A percentile compares a stretch with the other conserved stretches of the same genome.
Evolutionary conservation across 2,329 filamentous ascomycete species (phyloP).

Genomic region (Sordariomycetes sp.): DNA sequence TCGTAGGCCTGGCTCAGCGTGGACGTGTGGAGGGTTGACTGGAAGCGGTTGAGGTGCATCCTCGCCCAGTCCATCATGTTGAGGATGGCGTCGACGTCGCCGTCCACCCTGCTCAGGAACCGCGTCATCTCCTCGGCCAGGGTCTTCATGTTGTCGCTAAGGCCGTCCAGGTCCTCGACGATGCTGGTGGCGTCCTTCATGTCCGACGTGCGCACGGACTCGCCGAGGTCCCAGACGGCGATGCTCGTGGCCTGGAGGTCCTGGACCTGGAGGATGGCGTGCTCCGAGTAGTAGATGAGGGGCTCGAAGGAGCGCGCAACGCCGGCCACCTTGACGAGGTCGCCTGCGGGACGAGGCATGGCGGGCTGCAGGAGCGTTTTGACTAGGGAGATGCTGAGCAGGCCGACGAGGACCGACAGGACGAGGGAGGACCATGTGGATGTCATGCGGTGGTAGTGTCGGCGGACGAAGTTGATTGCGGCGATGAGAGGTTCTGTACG

Average conservation of each 20-base stretch:
- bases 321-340: conserved; percentile 83
- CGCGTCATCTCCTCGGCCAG: conserved; percentile 78
- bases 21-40: conserved; percentile 46
- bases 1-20: conserved; percentile 63
- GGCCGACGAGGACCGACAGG: conserved; percentile 47
- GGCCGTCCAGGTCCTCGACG: conserved; percentile 72
- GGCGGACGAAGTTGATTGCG: conserved; percentile 53
- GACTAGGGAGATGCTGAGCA: conserved; percentile 57
- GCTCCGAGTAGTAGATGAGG: conserved; percentile 88
- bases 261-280: conserved; percentile 75
- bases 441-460: conserved; percentile 50
- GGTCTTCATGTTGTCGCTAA: conserved; percentile 78
- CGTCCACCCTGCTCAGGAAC: conserved; percentile 90
- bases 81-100: conserved; percentile 85
- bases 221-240: conserved; percentile 89
- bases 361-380: conserved; percentile 63
- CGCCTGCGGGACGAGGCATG: conserved; percentile 33
- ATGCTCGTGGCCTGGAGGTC: conserved; percentile 86
- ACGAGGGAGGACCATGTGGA: conserved; percentile 62
- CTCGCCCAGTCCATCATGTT: conserved; percentile 96
- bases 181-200: conserved; percentile 86
- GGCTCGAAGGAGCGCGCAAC: conserved; percentile 90
- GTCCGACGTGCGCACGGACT: conserved; percentile 80
- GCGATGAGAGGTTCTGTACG: conserved; percentile 76
- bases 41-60: conserved; percentile 68